phyloP scores from a whole-genome alignment of 441 rosid genomes.

The Populus trichocarpa region DNA sequence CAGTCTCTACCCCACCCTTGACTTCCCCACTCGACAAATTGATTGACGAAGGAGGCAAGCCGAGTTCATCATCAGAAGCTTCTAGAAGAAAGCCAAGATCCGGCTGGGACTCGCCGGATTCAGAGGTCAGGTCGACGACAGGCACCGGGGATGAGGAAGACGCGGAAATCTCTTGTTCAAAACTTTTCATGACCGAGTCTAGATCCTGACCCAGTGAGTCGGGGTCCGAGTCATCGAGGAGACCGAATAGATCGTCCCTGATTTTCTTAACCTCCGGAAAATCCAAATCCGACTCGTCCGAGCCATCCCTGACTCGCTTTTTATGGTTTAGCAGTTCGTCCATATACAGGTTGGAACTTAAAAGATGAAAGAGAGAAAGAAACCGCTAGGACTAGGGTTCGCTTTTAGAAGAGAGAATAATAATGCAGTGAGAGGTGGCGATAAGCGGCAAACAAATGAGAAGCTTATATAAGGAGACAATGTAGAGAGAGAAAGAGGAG shows the following conservation, averaged over 20 bases:
- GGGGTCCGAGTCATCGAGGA: conserved; percentile 52
- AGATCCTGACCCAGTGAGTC: conserved; percentile 45
- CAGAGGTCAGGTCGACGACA: conserved; percentile 36
- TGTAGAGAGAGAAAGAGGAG: conserved; percentile 22
- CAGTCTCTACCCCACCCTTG: conserved; percentile 21
- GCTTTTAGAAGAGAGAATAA: background rate
- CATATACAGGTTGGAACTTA: conserved; percentile 7
- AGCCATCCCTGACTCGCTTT: conserved; percentile 46
- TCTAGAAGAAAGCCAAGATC: conserved; percentile 69
- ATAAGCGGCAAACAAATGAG: conserved; percentile 26
- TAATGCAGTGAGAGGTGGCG: conserved; percentile 14
- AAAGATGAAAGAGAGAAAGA: background rate
- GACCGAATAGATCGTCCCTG: conserved; percentile 50
- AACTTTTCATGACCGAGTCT: conserved; percentile 68
- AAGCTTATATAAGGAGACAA: conserved; percentile 42
- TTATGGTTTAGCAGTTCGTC: conserved; percentile 28
- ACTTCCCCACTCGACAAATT: conserved; percentile 2
- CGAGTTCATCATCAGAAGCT: conserved; percentile 91
- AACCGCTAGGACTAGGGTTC: background rate
- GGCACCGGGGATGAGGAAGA: conserved; percentile 17
- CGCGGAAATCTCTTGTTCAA: conserved; percentile 55
- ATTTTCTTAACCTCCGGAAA: conserved; percentile 54
- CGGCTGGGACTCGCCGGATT: conserved; percentile 53
- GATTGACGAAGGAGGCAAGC: conserved; percentile 49
- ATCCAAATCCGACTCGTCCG: conserved; percentile 32